A percentile compares a stretch with the other conserved stretches of the same genome.
Evolutionary conservation across 2,329 filamentous ascomycete genomes (phyloP).

Genomic region (Beauveria sp.): DNA sequence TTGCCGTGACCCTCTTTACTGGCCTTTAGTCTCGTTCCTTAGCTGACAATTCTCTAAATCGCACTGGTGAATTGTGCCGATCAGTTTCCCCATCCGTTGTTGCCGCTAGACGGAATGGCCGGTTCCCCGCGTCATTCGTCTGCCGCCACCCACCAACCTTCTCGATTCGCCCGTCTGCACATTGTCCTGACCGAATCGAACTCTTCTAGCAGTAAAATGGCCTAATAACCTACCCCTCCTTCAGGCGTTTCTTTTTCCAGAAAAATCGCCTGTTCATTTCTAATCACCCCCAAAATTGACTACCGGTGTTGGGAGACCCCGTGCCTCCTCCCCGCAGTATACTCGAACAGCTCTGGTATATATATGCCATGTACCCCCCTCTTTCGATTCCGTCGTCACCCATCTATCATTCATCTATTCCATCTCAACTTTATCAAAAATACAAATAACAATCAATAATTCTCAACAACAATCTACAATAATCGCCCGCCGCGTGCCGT

Average conservation of each 20-base stretch:
- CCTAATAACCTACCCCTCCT: background rate
- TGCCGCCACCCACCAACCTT: background rate
- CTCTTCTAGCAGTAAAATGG: background rate
- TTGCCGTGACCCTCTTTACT: no score
- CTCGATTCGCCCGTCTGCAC: slow-evolving; percentile 3
- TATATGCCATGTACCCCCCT: background rate
- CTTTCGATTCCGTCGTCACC: background rate
- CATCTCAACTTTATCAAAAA: background rate
- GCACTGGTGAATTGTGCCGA: background rate
- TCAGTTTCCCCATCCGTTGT: background rate
- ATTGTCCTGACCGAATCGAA: background rate
- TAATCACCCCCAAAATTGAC: background rate
- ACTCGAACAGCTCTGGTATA: background rate
- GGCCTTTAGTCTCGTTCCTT: no score
- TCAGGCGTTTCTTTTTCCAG: background rate
- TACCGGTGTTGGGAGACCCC: slow-evolving; percentile 1
- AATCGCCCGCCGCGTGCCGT: background rate
- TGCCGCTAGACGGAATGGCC: background rate
- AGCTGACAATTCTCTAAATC: background rate
- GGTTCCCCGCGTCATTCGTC: slow-evolving; percentile 2
- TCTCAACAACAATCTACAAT: no score
- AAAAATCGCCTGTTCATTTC: background rate
- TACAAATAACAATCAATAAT: background rate
- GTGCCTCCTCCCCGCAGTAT: background rate
- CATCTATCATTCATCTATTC: no score